These are phyloP conservation scores for Astragalus membranaceus DNA, from an alignment of 306 rosid species.

Conservation along the genomic window DNA sequence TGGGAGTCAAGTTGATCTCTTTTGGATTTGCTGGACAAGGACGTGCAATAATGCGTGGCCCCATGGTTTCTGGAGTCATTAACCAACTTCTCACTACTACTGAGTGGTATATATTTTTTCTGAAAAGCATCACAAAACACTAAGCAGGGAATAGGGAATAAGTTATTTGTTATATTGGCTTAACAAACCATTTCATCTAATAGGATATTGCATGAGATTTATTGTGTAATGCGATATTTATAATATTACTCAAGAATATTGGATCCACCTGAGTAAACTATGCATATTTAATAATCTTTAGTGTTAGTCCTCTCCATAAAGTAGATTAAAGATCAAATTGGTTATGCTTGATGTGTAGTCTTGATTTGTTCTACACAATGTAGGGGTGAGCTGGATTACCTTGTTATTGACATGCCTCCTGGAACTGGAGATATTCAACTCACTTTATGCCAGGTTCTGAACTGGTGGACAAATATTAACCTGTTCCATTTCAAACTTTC, in stretches of 20 bases:
- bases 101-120: constrained; percentile 57
- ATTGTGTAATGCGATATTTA: not conserved
- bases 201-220: not conserved
- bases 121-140: not conserved
- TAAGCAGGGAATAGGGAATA: not conserved
- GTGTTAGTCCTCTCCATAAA: not conserved
- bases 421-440: constrained; percentile 99
- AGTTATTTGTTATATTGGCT: not conserved
- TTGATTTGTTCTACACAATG: constrained; percentile 25
- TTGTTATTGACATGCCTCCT: constrained; percentile 95
- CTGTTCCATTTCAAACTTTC: not conserved
- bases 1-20: constrained; percentile 93
- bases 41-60: constrained; percentile 97
- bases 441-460: constrained; percentile 86
- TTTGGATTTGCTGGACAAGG: constrained; percentile 99
- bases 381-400: constrained; percentile 98
- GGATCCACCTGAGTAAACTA: not conserved
- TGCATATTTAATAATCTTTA: not conserved
- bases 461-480: not conserved
- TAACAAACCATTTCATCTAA: constrained; percentile 6
- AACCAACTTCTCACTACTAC: constrained; percentile 87
- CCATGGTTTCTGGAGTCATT: constrained; percentile 99
- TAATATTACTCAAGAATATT: not conserved
- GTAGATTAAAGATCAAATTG: not conserved
- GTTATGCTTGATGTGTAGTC: constrained; percentile 12